These are phyloP conservation scores for Rubroboletus pulcherrimus DNA, from an alignment of 768 basidiomycete species.

Conservation along the genomic window DNA sequence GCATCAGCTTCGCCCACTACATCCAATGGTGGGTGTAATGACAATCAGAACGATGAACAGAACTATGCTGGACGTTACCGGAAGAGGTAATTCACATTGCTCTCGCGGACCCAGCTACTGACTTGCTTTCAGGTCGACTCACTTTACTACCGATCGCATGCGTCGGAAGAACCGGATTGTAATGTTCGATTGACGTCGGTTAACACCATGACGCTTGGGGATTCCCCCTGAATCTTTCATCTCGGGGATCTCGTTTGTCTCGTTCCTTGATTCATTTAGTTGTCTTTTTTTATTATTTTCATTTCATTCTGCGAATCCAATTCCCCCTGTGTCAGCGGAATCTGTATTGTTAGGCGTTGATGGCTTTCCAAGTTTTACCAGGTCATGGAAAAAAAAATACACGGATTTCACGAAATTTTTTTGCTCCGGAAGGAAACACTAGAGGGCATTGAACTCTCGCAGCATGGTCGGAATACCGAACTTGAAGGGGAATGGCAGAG, in stretches of 20 bases:
- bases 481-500: background rate
- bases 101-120: background rate
- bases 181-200: background rate
- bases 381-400: background rate
- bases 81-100: slow-evolving; percentile 2
- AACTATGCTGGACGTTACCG: background rate
- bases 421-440: background rate
- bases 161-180: slow-evolving; percentile 5
- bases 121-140: background rate
- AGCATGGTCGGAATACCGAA: background rate
- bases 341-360: background rate
- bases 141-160: background rate
- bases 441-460: too few relatives aligned
- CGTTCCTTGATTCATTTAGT: background rate
- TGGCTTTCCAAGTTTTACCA: background rate
- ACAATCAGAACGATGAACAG: background rate
- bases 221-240: background rate
- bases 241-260: background rate
- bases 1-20: background rate
- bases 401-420: background rate
- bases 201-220: background rate
- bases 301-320: background rate
- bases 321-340: background rate
- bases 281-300: background rate
- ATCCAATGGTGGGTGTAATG: too few relatives aligned